Evolutionary conservation across 371 early-diverging fungal species (phyloP).

Genomic region (Mortierella sp.): DNA sequence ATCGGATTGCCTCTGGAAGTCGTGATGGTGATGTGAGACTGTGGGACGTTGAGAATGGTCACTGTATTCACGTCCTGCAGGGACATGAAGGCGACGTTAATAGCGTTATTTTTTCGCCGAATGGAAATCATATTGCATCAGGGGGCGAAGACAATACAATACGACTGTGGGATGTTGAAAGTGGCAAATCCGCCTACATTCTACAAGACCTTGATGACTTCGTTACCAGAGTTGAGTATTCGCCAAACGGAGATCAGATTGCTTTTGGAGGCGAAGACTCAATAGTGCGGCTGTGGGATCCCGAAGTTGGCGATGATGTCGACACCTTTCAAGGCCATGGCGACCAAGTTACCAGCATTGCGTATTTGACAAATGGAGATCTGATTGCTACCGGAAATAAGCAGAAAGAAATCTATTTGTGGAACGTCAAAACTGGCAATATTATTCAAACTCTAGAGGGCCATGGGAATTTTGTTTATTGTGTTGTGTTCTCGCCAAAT

Average conservation of each 20-base stretch:
- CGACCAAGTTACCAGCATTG: too few relatives aligned
- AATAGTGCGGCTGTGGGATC: too few relatives aligned
- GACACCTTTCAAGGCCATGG: too few relatives aligned
- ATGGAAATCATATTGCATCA: slow-evolving; percentile 8
- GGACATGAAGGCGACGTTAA: neutral
- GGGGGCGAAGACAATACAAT: slow-evolving; percentile 8
- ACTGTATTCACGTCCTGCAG: neutral
- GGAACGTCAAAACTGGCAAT: slow-evolving; percentile 1
- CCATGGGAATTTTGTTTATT: neutral
- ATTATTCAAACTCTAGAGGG: neutral
- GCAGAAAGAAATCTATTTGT: neutral
- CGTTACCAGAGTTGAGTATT: neutral
- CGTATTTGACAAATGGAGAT: too few relatives aligned
- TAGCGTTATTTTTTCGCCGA: slow-evolving; percentile 1
- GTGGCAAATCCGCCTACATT: neutral
- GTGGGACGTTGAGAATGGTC: neutral
- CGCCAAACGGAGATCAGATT: slow-evolving; percentile 9
- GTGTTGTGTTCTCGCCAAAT: slow-evolving; percentile 6
- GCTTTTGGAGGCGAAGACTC: slow-evolving; percentile 7
- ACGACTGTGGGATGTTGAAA: slow-evolving; percentile 7
- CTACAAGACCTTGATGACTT: neutral
- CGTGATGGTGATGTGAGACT: neutral
- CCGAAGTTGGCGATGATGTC: too few relatives aligned
- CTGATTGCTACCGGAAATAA: too few relatives aligned
- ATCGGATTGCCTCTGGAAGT: neutral